phyloP scores from a whole-genome alignment of 495 filamentous ascomycete genomes.

The Daldinia grandis region DNA sequence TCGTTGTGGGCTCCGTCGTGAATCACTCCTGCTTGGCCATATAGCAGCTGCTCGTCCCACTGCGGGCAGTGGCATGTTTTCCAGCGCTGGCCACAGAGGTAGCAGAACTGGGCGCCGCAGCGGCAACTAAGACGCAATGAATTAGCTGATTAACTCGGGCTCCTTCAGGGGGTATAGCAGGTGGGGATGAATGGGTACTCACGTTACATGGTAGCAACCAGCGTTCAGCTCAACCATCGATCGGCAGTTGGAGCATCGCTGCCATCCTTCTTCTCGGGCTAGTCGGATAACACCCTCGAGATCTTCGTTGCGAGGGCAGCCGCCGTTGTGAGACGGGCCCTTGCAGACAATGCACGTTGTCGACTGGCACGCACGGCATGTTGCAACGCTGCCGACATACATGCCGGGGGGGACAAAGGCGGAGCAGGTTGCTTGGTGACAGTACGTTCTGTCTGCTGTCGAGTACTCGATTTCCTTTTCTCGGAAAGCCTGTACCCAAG shows the following conservation, averaged over 20 bases:
- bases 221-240: slow-evolving; percentile 74
- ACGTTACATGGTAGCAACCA: slow-evolving; percentile 85
- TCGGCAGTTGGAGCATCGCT: slow-evolving; percentile 74
- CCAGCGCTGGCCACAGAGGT: slow-evolving; percentile 50
- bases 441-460: slow-evolving; percentile 59
- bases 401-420: slow-evolving; percentile 52
- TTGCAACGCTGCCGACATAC: slow-evolving; percentile 48
- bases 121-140: slow-evolving; percentile 50
- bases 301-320: slow-evolving; percentile 75
- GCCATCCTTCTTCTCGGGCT: slow-evolving; percentile 73
- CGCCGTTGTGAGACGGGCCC: slow-evolving; percentile 49
- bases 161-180: background rate
- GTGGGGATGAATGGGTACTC: too few relatives aligned
- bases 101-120: slow-evolving; percentile 68
- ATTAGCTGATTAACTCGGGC: background rate
- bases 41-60: background rate
- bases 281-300: slow-evolving; percentile 67
- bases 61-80: background rate
- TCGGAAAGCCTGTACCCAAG: slow-evolving; percentile 44
- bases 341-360: slow-evolving; percentile 61
- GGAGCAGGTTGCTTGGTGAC: slow-evolving; percentile 53
- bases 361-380: slow-evolving; percentile 50
- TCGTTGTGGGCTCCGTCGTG: background rate
- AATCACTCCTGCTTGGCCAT: background rate
- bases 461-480: slow-evolving; percentile 56